phyloP scores from a whole-genome alignment of 352 stramenopile genomes.

The Pythium grandisporangium region DNA sequence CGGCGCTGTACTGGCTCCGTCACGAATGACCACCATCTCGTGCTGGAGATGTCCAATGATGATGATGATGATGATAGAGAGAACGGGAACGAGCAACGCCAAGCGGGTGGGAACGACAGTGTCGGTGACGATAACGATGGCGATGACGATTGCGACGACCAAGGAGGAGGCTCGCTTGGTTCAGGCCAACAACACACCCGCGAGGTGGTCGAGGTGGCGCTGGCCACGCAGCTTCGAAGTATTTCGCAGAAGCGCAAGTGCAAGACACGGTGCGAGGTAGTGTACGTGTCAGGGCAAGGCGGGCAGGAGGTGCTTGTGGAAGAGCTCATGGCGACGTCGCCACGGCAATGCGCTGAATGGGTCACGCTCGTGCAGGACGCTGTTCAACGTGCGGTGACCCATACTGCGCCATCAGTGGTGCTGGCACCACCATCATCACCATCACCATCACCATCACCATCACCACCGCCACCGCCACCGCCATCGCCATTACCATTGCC shows the following conservation, averaged over 20 bases:
- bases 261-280: constrained; percentile 46
- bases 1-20: constrained; percentile 36
- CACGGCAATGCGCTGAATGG: constrained; percentile 53
- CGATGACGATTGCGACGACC: too few relatives aligned
- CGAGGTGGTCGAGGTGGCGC: constrained; percentile 34
- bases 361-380: constrained; percentile 32
- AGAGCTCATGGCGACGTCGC: constrained; percentile 66
- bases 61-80: constrained; percentile 18
- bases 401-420: too few relatives aligned
- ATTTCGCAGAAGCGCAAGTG: constrained; percentile 46
- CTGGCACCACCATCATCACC: too few relatives aligned
- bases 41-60: constrained; percentile 19
- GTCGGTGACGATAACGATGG: too few relatives aligned
- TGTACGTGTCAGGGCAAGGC: too few relatives aligned
- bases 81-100: constrained; percentile 12
- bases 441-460: constrained; percentile 1
- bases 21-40: constrained; percentile 17
- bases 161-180: too few relatives aligned
- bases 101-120: too few relatives aligned
- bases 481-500: too few relatives aligned
- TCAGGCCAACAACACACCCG: too few relatives aligned
- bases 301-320: constrained; percentile 18
- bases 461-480: too few relatives aligned
- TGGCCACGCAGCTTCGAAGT: constrained; percentile 27
- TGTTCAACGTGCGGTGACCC: constrained; percentile 27